Evolutionary conservation across 306 rosid species (phyloP).

Genomic region (Dalbergia oliveri): DNA sequence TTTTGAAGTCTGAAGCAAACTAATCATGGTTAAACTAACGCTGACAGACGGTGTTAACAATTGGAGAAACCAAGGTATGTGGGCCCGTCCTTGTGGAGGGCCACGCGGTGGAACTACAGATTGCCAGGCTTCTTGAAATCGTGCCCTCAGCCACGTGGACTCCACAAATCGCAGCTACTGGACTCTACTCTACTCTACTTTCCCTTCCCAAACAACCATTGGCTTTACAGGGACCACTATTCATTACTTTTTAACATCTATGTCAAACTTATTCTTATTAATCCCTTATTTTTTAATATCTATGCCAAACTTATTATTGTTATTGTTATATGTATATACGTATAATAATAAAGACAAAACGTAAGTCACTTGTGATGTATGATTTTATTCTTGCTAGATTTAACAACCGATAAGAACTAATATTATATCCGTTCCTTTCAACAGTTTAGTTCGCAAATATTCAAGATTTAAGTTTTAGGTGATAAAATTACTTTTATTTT

Average conservation of each 20-base stretch:
- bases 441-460: too few relatives aligned
- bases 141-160: constrained; percentile 56
- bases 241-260: neutral
- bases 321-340: too few relatives aligned
- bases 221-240: constrained; percentile 30
- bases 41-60: constrained; percentile 42
- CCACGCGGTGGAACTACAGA: constrained; percentile 55
- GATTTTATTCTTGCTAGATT: too few relatives aligned
- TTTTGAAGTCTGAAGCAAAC: neutral
- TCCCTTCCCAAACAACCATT: neutral
- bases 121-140: constrained; percentile 48
- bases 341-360: too few relatives aligned
- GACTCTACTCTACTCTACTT: constrained; percentile 13
- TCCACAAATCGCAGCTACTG: neutral
- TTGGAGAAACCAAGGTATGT: neutral
- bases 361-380: too few relatives aligned
- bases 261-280: neutral
- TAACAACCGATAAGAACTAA: too few relatives aligned
- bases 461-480: too few relatives aligned
- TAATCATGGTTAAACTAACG: constrained; percentile 51
- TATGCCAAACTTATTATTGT: too few relatives aligned
- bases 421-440: too few relatives aligned
- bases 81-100: neutral
- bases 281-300: too few relatives aligned
- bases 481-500: too few relatives aligned